Evolutionary conservation across 768 basidiomycete genomes (phyloP), one percentile per base, ranked within the genome.

Genomic region (Suillus clintonianus): DNA sequence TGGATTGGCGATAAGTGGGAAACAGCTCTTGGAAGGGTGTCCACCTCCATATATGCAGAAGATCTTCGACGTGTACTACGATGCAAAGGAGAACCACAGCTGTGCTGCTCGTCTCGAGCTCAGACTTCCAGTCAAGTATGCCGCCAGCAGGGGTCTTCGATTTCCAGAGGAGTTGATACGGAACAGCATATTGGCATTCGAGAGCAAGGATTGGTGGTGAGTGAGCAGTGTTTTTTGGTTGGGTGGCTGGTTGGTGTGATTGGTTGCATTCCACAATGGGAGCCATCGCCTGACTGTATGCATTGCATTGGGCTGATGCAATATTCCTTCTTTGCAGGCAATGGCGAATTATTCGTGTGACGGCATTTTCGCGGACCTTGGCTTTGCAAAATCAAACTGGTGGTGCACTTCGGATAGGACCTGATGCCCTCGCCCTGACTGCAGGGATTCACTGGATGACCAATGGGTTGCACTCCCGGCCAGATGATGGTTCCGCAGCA

Each of bases 31-130:
- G 32, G 45, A 63, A 1, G 64, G 60, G 0, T 65, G 64, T 14
- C 63, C 60, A 0, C 24, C 48, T 0, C 5, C 10, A 2, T 76
- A 66, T 41, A 57, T 70, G 6, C 48, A 61, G 2, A 57, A 61
- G 0, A 68, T 80, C 0, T 69, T 70, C 47, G 24, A 62, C 0
- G 11, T 77, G 0, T 79, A 76, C 41, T 15, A 17, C 1, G 50
- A 69, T 14, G 74, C 74, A 0, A 62, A 56, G 10, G 39, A 39
- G 0, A 37, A 51, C 1, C 71, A 66, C 43, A 14, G 57, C 19
- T 70, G 75, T 8, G 64, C 65, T 13, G 77, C 78, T 19, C 68
- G 73, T 1, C 27, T 75, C 0, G 76, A 79, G 54, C 59, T 76
- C 8, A 67, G 78, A 1, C 63, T 77, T 2, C 74, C 74, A 5